These are phyloP conservation scores for Xylariaceae sp. DNA, from an alignment of 2,329 filamentous ascomycete genomes.

Conservation along the genomic window DNA sequence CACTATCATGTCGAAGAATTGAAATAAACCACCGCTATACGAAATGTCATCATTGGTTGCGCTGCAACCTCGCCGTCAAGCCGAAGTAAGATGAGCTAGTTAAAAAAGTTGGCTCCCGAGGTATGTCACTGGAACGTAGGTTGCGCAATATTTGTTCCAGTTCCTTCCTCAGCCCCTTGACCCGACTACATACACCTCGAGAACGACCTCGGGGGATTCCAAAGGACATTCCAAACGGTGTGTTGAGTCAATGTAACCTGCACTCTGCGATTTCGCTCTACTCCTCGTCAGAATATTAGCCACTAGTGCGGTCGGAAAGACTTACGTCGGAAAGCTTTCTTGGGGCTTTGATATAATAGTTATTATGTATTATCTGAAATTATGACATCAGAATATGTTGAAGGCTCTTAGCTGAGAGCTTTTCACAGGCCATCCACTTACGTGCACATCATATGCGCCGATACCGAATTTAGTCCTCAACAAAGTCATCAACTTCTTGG, in stretches of 20 bases:
- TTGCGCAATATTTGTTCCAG: too few species aligned
- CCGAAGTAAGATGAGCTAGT: neutral
- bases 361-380: slow-evolving; percentile 1
- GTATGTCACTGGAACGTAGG: too few species aligned
- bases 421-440: neutral
- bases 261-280: neutral
- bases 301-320: neutral
- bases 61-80: neutral
- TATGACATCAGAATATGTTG: too few species aligned
- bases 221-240: too few species aligned
- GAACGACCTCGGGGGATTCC: too few species aligned
- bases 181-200: too few species aligned
- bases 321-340: slow-evolving; percentile 2
- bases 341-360: slow-evolving; percentile 1
- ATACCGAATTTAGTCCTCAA: slow-evolving; percentile 2
- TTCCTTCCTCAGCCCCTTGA: too few species aligned
- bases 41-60: neutral
- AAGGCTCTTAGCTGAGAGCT: neutral
- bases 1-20: neutral
- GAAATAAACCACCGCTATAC: neutral
- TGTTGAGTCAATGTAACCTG: neutral
- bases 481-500: neutral
- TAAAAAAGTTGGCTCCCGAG: neutral
- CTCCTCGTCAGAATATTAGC: neutral
- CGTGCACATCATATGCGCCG: slow-evolving; percentile 2